Conservation (phyloP, 306 rosid species). For the Corylus americana region DNA sequence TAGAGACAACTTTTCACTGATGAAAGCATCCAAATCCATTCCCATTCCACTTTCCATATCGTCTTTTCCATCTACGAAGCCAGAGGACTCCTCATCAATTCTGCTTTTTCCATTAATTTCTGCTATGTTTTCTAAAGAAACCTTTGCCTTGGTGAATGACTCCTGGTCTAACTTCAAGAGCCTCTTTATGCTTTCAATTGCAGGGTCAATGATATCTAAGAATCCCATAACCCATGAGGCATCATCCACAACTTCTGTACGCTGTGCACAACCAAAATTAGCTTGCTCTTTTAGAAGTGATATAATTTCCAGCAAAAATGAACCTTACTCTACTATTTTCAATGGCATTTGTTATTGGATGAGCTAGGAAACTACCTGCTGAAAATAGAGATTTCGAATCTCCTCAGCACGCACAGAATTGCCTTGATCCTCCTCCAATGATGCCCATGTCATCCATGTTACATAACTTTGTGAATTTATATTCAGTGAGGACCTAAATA, state of each 20-base stretch:
- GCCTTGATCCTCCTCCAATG: slow-evolving; percentile 92
- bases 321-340: background rate
- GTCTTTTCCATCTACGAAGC: slow-evolving; percentile 19
- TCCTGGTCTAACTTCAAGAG: slow-evolving; percentile 64
- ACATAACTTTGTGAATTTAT: slow-evolving; percentile 90
- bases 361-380: slow-evolving; percentile 48
- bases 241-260: slow-evolving; percentile 93
- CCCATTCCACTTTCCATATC: slow-evolving; percentile 34
- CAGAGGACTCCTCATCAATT: slow-evolving; percentile 36
- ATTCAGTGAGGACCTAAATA: slow-evolving; percentile 77
- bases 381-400: slow-evolving; percentile 85
- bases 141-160: slow-evolving; percentile 33
- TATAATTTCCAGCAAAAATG: background rate
- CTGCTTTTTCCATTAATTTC: slow-evolving; percentile 30
- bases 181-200: slow-evolving; percentile 75
- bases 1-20: slow-evolving; percentile 51
- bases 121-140: slow-evolving; percentile 30
- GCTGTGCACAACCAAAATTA: slow-evolving; percentile 52
- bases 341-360: too few species aligned
- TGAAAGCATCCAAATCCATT: slow-evolving; percentile 76
- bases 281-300: slow-evolving; percentile 7
- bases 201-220: slow-evolving; percentile 87
- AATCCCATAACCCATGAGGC: slow-evolving; percentile 96
- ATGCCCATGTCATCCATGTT: slow-evolving; percentile 99
- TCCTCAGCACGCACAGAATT: slow-evolving; percentile 88